Evolutionary conservation across 768 basidiomycete genomes (phyloP), one percentile per base, ranked within the genome.

Genomic region (Harrya chromipes): DNA sequence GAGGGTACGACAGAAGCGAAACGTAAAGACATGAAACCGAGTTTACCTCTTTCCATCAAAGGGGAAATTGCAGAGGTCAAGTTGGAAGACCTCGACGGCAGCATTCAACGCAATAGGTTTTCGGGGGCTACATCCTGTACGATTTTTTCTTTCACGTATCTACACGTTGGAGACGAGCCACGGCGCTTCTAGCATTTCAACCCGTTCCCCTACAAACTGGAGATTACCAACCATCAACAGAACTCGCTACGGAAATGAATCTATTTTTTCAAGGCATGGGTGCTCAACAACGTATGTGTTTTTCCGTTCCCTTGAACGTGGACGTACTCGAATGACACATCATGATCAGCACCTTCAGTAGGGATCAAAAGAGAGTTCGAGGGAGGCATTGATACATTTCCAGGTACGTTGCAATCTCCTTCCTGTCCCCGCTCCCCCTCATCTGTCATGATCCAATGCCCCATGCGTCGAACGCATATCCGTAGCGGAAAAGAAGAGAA

Each of bases 321-420:
- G 40, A 14, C 12, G 13, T 10, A 11, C 2, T 19, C 13, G 4
- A 2, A 14, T 21, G 26, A n/a, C 16, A 17, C 4, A 19, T 7
- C 9, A 16, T 33, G 16, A 33, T 14, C 16, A 36, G 13, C 31
- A 0, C 27, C 12, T 16, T 29, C 31, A 5, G 21, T 4, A 37
- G 19, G 16, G 2, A 9, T 27, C 12, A 59, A 64, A 29, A 52
- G 56, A 17, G 61, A 55, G 34, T 40, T 41, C 0, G 58, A 58
- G 20, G 62, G 58, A 2, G 59, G 46, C 14, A 21, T 13, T 20
- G 0, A 21, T 6, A 7, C 33, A 4, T 37, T 34, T 35, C 24
- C 34, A n/a, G 40, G 55, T 61, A 47, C 6, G 53, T 49, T 10
- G 5, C 8, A 4, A 24, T 31, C 16, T n/a, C 4, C 14, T 16